Conservation (phyloP, 208 protist genomes). For the Borovskyia barvae region DNA sequence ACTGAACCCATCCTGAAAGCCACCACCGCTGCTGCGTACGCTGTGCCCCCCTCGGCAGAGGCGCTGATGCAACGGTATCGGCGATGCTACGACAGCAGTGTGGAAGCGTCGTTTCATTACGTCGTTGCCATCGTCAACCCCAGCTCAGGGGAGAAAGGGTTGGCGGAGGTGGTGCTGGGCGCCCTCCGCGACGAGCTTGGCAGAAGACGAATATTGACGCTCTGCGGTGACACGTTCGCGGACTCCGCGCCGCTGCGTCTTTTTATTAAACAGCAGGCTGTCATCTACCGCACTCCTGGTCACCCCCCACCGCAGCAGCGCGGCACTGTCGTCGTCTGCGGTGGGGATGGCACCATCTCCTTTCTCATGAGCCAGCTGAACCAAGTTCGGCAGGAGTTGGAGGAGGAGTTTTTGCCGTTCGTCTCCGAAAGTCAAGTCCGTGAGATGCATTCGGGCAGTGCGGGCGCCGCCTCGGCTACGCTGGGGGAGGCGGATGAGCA, state of each 20-base stretch:
- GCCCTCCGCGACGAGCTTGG: conserved; percentile 49
- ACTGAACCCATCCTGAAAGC: too few relatives aligned
- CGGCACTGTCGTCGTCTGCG: conserved; percentile 77
- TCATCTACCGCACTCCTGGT: conserved; percentile 27
- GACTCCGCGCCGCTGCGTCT: conserved; percentile 42
- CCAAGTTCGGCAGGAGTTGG: conserved; percentile 45
- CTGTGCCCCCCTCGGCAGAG: too few relatives aligned
- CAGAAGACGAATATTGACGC: conserved; percentile 43
- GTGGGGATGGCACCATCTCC: conserved; percentile 82
- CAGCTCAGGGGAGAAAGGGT: conserved; percentile 44
- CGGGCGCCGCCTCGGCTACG: neutral
- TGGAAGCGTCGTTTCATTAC: conserved; percentile 39
- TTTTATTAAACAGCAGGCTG: conserved; percentile 61
- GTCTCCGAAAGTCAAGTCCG: neutral
- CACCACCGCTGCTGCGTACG: too few relatives aligned
- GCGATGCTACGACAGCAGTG: conserved; percentile 14
- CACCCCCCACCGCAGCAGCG: conserved; percentile 22
- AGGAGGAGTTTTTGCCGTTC: conserved; percentile 22
- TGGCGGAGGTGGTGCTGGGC: conserved; percentile 30
- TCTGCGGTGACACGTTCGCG: conserved; percentile 45
- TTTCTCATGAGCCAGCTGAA: conserved; percentile 79
- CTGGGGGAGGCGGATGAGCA: neutral
- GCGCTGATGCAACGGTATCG: conserved; percentile 14
- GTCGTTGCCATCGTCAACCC: conserved; percentile 75
- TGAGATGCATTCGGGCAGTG: neutral